Evolutionary conservation across 345 rosid genomes (phyloP), one percentile per base, ranked within the genome.

Genomic region (Pistacia vera): DNA sequence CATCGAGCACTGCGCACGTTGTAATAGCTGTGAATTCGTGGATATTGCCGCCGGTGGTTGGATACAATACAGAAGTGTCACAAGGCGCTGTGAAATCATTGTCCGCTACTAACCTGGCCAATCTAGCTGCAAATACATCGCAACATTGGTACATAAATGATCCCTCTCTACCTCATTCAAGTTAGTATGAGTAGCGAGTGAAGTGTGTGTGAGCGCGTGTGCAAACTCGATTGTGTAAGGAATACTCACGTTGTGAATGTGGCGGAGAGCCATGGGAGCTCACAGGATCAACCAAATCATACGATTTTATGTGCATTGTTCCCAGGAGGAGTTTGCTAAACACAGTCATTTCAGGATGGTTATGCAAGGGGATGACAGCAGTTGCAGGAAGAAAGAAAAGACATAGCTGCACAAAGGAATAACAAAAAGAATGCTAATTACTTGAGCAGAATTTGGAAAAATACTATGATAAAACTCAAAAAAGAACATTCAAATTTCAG

Each of bases 331-430:
- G 90, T 73, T 92, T 92, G 87, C 82, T 88, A 52, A 92, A 88
- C 6, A 90, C 97, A 1, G 97, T 92, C 94, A 92, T 92, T 55
- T 68, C 94, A 0, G 97, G 97, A 81, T 92, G 97, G 54, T 92
- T 89, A 74, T 92, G 97, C 49, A 92, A 89, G 11, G 97, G 97
- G 79, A 92, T 92, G 11, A 86, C 90, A 3, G 81, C 93, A 2
- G 64, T 80, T 18, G 87, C 82, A 28, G 97, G 97, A 14, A 92
- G 91, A 71, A 90, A 90, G 83, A 92, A 90, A 4, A 92, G 60
- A 71, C 91, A 88, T 51, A 92, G 0, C 97, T 92, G 90, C 85
- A 44, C 18, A 59, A 58, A 5, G 48, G 36, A 46, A 20, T 55
- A 36, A 12, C 62, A 17, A 55, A 35, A 11, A 30, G 2, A 30